These are phyloP conservation scores for Fusarium marasasianum DNA, from an alignment of 2,329 filamentous ascomycete genomes.

Conservation along the genomic window DNA sequence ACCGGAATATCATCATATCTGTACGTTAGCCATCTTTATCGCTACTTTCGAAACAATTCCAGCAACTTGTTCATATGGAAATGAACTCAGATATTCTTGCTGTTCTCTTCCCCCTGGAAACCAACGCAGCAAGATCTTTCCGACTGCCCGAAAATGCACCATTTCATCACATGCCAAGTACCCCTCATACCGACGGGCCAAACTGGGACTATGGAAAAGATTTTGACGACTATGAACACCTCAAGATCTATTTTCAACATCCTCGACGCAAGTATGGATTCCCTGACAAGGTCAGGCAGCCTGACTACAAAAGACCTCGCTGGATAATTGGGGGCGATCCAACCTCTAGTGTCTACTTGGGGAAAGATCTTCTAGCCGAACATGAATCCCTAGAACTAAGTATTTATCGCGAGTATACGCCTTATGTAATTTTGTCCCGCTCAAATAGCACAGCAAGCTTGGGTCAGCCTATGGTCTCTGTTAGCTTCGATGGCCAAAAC, in stretches of 20 bases:
- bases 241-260: neutral
- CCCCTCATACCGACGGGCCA: neutral
- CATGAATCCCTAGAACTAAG: neutral
- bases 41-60: rapidly evolving
- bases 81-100: neutral
- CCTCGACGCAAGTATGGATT: neutral
- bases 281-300: neutral
- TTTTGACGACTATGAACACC: neutral
- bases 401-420: neutral
- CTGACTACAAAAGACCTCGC: neutral
- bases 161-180: neutral
- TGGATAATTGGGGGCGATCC: neutral
- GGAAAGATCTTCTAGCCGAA: neutral
- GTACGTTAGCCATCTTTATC: neutral
- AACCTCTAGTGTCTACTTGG: neutral
- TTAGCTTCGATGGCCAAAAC: neutral
- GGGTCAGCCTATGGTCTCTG: neutral
- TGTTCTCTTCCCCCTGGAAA: neutral
- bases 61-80: neutral
- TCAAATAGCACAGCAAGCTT: neutral
- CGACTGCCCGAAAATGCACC: neutral
- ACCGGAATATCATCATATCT: neutral
- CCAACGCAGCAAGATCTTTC: neutral
- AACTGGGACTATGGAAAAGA: neutral
- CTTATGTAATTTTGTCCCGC: neutral